Evolutionary conservation across 306 rosid genomes (phyloP).

Genomic region (Lathyrus sativus): DNA sequence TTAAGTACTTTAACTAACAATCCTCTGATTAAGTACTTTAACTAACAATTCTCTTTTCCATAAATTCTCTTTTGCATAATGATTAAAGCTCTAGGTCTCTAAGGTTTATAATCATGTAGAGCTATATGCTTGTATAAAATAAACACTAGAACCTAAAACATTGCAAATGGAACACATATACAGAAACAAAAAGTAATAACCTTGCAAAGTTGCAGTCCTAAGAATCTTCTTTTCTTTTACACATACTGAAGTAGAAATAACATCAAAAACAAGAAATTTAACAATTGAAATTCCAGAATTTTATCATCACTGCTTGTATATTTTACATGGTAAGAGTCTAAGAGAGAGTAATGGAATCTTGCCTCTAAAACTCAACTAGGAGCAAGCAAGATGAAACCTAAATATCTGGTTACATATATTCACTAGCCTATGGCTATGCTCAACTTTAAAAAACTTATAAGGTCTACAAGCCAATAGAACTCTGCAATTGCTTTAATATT

Average conservation of each 20-base stretch:
- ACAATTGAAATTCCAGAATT: background rate
- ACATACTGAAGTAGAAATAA: slow-evolving; percentile 7
- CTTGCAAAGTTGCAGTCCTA: background rate
- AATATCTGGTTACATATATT: slow-evolving; percentile 3
- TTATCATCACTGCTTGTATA: slow-evolving; percentile 3
- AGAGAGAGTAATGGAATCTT: slow-evolving; percentile 9
- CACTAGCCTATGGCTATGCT: slow-evolving; percentile 16
- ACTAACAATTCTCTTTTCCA: too few species aligned
- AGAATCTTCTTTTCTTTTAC: background rate
- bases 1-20: too few species aligned
- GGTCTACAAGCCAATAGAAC: background rate
- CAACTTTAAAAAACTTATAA: slow-evolving; percentile 19
- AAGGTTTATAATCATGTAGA: too few species aligned
- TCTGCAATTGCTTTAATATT: slow-evolving; percentile 14
- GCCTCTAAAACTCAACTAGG: slow-evolving; percentile 18
- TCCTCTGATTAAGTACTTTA: too few species aligned
- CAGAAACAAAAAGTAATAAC: too few species aligned
- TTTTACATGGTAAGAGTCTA: background rate
- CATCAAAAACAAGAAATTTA: slow-evolving; percentile 10
- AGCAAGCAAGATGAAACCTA: slow-evolving; percentile 20
- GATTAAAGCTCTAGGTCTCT: too few species aligned
- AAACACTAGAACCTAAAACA: too few species aligned
- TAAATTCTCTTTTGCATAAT: too few species aligned
- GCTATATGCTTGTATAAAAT: too few species aligned
- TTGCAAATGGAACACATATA: too few species aligned